Conservation (phyloP, 1,139 yeast genomes). For the Taiozyma sp. region DNA sequence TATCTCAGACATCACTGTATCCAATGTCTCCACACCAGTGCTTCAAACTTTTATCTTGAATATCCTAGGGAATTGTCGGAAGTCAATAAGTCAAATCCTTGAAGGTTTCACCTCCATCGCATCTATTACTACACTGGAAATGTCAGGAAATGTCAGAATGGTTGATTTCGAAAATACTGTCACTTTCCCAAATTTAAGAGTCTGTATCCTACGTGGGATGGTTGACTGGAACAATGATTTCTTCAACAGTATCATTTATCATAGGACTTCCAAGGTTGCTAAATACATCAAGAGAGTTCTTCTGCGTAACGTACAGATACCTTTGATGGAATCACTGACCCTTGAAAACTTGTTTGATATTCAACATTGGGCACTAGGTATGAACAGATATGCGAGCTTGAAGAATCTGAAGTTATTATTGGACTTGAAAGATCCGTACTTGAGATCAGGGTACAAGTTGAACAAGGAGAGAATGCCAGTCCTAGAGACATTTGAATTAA, state of each 20-base stretch:
- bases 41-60: not conserved
- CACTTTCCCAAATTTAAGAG: not conserved
- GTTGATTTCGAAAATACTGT: not conserved
- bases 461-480: not conserved
- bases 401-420: not conserved
- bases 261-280: not conserved
- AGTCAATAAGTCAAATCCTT: not conserved
- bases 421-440: conserved; percentile 1
- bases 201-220: not conserved
- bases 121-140: not conserved
- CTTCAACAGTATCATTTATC: not conserved
- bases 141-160: not conserved
- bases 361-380: not conserved
- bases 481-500: not conserved
- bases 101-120: not conserved
- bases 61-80: not conserved
- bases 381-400: not conserved
- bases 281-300: not conserved
- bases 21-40: not conserved
- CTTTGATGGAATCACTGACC: not conserved
- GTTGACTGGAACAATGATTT: not conserved
- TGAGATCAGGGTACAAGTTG: not conserved
- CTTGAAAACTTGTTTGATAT: conserved; percentile 3
- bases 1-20: not conserved
- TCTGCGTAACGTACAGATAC: not conserved